These are phyloP conservation scores for Fusarium newnesense DNA, from an alignment of 2,329 filamentous ascomycete species.

Conservation along the genomic window DNA sequence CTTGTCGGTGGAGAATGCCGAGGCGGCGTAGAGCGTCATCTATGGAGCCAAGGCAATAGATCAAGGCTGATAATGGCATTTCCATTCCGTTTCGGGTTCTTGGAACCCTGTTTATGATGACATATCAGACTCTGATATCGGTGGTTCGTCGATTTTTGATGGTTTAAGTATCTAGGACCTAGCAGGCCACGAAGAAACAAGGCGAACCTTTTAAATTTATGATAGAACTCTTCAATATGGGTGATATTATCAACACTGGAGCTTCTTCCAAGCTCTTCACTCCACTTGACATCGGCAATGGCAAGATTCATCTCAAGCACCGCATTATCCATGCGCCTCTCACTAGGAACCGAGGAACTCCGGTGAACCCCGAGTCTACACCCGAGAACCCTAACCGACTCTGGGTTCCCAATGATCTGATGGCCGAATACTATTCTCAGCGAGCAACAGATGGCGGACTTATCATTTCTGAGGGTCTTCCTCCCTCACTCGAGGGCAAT, in stretches of 20 bases:
- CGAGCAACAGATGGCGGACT: constrained; percentile 55
- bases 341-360: constrained; percentile 63
- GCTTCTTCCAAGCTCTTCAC: constrained; percentile 44
- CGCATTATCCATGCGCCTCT: constrained; percentile 63
- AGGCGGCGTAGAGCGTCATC: neutral
- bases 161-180: constrained; percentile 1
- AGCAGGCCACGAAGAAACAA: neutral
- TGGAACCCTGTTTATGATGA: neutral
- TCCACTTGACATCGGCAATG: constrained; percentile 50
- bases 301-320: constrained; percentile 60
- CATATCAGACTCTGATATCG: neutral
- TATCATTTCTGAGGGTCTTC: constrained; percentile 58
- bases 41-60: neutral
- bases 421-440: constrained; percentile 57
- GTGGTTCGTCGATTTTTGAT: neutral
- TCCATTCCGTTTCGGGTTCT: neutral
- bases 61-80: neutral
- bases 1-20: neutral
- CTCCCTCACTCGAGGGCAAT: constrained; percentile 56
- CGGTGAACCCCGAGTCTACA: constrained; percentile 53
- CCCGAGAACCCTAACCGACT: constrained; percentile 57
- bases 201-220: neutral
- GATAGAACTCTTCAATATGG: constrained; percentile 11
- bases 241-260: constrained; percentile 17
- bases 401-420: constrained; percentile 52